phyloP scores from a whole-genome alignment of 805 yeast genomes.

The Teunomyces funiuensis region DNA sequence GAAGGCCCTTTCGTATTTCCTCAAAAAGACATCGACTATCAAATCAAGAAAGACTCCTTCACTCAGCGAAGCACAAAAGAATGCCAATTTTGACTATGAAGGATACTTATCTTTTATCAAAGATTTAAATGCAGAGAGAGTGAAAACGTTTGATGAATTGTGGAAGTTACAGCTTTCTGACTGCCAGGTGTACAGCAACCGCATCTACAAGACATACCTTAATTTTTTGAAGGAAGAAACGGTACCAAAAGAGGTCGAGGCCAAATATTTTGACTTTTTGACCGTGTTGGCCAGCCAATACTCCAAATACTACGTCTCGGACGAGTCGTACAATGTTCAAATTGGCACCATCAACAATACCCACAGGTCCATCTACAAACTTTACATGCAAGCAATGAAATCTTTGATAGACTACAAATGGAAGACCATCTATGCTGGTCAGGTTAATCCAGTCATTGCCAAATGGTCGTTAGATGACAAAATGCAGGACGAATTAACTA shows the following conservation, averaged over 20 bases:
- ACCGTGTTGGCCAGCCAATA: slow-evolving; percentile 13
- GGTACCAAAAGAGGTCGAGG: slow-evolving; percentile 15
- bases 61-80: slow-evolving; percentile 28
- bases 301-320: slow-evolving; percentile 12
- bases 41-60: slow-evolving; percentile 7
- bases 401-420: slow-evolving; percentile 29
- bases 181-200: slow-evolving; percentile 22
- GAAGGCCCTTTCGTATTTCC: slow-evolving; percentile 26
- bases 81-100: slow-evolving; percentile 40
- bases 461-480: slow-evolving; percentile 35
- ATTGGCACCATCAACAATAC: slow-evolving; percentile 6
- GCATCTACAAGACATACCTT: slow-evolving; percentile 24
- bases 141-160: slow-evolving; percentile 25
- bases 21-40: slow-evolving; percentile 18
- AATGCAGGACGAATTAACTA: slow-evolving; percentile 25
- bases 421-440: slow-evolving; percentile 25
- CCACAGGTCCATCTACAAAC: slow-evolving; percentile 11
- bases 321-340: slow-evolving; percentile 19
- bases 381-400: slow-evolving; percentile 24
- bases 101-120: slow-evolving; percentile 29
- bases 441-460: slow-evolving; percentile 29
- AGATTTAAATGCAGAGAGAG: slow-evolving; percentile 26
- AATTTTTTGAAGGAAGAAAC: slow-evolving; percentile 23
- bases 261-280: slow-evolving; percentile 24
- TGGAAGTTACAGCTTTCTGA: slow-evolving; percentile 35